These are phyloP conservation scores for Lodderomyces margitis DNA, from an alignment of 1,139 yeast species.

Conservation along the genomic window DNA sequence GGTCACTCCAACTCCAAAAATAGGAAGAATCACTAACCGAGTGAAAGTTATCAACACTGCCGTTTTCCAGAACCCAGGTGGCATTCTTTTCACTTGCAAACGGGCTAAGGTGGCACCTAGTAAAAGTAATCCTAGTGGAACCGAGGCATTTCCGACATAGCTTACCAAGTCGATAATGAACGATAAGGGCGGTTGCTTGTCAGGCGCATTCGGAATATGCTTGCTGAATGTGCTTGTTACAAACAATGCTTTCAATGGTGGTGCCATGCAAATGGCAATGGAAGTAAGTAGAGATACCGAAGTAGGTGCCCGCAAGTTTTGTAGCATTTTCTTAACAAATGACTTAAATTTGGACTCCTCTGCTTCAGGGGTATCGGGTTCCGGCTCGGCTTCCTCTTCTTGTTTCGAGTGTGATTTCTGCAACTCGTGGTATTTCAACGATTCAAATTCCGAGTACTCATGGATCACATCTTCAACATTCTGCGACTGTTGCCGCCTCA, in stretches of 20 bases:
- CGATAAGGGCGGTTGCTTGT: constrained; percentile 75
- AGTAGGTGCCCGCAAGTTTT: constrained; percentile 69
- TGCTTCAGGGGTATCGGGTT: constrained; percentile 10
- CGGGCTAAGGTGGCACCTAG: constrained; percentile 87
- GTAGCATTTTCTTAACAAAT: constrained; percentile 22
- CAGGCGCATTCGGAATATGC: constrained; percentile 68
- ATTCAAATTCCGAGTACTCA: constrained; percentile 55
- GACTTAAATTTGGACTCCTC: constrained; percentile 9
- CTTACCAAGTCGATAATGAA: constrained; percentile 77
- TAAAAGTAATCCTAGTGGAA: constrained; percentile 78
- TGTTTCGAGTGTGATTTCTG: constrained; percentile 11
- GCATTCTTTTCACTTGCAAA: constrained; percentile 55
- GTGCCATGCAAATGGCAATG: constrained; percentile 72
- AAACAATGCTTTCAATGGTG: constrained; percentile 81
- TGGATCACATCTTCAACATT: constrained; percentile 56
- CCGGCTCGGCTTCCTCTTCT: constrained; percentile 12
- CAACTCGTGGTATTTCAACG: constrained; percentile 23
- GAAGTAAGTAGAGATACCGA: constrained; percentile 64
- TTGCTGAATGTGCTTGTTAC: constrained; percentile 32
- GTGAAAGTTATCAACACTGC: constrained; percentile 36
- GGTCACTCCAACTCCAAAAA: constrained; percentile 45
- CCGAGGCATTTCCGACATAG: constrained; percentile 84
- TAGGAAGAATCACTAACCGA: constrained; percentile 40
- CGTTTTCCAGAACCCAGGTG: constrained; percentile 70
- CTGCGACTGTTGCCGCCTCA: constrained; percentile 48